A percentile compares a stretch with the other conserved stretches of the same genome.
Evolutionary conservation across 169 alveolate species (phyloP).

Genomic region (Ichthyophthirius multifiliis): DNA sequence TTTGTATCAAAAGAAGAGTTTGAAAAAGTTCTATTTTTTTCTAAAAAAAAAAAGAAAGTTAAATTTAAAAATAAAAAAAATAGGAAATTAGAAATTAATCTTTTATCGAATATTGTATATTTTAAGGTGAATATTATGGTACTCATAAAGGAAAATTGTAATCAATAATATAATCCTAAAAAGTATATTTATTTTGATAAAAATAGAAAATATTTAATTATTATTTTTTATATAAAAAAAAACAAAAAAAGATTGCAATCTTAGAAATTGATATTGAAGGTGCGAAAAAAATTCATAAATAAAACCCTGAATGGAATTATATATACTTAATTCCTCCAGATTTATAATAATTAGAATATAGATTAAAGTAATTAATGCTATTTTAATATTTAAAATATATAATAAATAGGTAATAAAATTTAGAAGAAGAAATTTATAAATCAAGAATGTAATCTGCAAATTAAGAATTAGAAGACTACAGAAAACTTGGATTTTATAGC

Average conservation of each 20-base stretch:
- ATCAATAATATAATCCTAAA: conserved; percentile 38
- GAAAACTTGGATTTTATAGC: background rate
- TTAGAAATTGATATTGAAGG: conserved; percentile 76
- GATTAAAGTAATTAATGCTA: conserved; percentile 23
- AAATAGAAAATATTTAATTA: background rate
- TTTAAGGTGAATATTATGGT: conserved; percentile 63
- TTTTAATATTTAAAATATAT: background rate
- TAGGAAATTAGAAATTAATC: conserved; percentile 30
- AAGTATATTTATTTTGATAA: conserved; percentile 32
- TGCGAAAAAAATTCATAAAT: conserved; percentile 49
- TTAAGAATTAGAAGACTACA: conserved; percentile 31
- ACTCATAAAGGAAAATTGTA: conserved; percentile 57
- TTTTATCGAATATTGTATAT: conserved; percentile 65
- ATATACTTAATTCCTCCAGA: conserved; percentile 47
- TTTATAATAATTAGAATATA: conserved; percentile 33
- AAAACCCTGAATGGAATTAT: conserved; percentile 32
- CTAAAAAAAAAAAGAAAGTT: background rate
- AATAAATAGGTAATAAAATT: background rate
- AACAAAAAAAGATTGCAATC: background rate
- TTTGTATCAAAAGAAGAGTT: conserved; percentile 70
- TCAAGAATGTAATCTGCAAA: conserved; percentile 48
- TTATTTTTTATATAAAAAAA: background rate
- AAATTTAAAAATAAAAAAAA: background rate
- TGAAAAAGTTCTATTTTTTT: background rate
- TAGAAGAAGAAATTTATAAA: conserved; percentile 44